Base-by-base conservation (phyloP, 2,329 filamentous ascomycete species). In the Aspergillus intermedius region DNA sequence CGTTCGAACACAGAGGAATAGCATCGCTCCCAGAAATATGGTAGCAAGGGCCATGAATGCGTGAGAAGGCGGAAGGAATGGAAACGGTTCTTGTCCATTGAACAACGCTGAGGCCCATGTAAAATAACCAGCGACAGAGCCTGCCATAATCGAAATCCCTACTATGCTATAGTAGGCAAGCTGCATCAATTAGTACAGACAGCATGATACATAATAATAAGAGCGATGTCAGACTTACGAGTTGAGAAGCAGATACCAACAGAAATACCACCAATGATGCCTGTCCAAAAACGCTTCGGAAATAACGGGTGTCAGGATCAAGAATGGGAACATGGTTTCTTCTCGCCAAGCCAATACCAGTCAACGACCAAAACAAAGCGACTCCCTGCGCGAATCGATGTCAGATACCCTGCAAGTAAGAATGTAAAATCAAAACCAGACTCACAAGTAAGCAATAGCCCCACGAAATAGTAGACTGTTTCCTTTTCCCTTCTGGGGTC, bases 211-310 rank as follows among this genome's bases (percentile, higher is more conserved):
- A 21, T 17, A 9, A 32, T 7, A 39, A 42, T 7, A 39, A 42
- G 40, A 19, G 9, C 15, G 3, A 22, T n/a, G 19, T 12, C 46
- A 40, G 12, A 60, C 72, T 57, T 53, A 75, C 73, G 44, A 71
- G 57, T 48, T 71, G 66, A 48, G 67, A 64, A 15, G 67, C 63
- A 5, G 67, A 69, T 25, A 71, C 46, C 15, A 64, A 54, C 22
- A 69, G 51, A 12, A 66, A 49, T 4, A 66, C 55, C 44, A 67
- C 60, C 42, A 74, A 48, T 12, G 67, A 30, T 15, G 62, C 57
- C 49, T 71, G 65, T n/a, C 59, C 61, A 21, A 66, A 51, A 25
- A 71, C 62, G 51, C 71, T 70, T 46, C 67, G 65, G 19, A 72
- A 54, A 54, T 70, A 72, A 45, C 59, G 52, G 34, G 56, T 51